A percentile compares a stretch with the other conserved stretches of the same genome.
Conservation (phyloP, 2,329 filamentous ascomycete genomes). For the Calonectria honghensis region DNA sequence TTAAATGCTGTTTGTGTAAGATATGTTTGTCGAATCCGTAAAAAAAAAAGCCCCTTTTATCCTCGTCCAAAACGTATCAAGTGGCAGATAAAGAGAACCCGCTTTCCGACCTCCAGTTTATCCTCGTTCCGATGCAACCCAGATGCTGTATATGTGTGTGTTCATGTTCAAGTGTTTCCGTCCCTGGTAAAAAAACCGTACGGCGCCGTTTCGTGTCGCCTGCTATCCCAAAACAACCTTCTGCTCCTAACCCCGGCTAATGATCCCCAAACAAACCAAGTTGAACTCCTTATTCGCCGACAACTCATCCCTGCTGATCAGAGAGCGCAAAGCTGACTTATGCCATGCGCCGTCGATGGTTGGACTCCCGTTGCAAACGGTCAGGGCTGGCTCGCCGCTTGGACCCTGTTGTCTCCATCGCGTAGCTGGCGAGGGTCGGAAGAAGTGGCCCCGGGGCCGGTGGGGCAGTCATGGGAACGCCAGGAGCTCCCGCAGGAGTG, state of each 20-base stretch:
- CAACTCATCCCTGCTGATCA: slow-evolving; percentile 29
- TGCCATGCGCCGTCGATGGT: slow-evolving; percentile 62
- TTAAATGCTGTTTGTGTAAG: slow-evolving; percentile 45
- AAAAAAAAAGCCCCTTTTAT: slow-evolving; percentile 34
- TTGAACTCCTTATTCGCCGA: slow-evolving; percentile 44
- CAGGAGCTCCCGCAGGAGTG: slow-evolving; percentile 66
- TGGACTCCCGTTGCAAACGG: slow-evolving; percentile 65
- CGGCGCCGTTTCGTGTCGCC: slow-evolving; percentile 39
- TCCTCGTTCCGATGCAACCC: slow-evolving; percentile 40
- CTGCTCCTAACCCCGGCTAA: slow-evolving; percentile 29
- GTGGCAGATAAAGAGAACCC: slow-evolving; percentile 34
- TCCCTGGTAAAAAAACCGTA: slow-evolving; percentile 35
- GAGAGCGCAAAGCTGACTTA: slow-evolving; percentile 41
- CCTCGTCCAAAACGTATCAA: slow-evolving; percentile 32
- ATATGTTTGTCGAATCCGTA: slow-evolving; percentile 35
- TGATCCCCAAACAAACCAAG: slow-evolving; percentile 39
- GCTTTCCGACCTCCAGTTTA: slow-evolving; percentile 35
- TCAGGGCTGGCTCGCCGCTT: slow-evolving; percentile 73
- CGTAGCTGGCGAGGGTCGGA: slow-evolving; percentile 59
- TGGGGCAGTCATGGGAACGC: slow-evolving; percentile 55
- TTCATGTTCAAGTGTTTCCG: slow-evolving; percentile 36
- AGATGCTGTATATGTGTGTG: slow-evolving; percentile 38
- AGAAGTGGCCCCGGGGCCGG: slow-evolving; percentile 60
- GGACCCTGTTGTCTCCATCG: slow-evolving; percentile 63
- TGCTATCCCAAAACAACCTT: slow-evolving; percentile 37